Conservation (phyloP, 1,284 basidiomycete genomes). For the Irpex sp. region DNA sequence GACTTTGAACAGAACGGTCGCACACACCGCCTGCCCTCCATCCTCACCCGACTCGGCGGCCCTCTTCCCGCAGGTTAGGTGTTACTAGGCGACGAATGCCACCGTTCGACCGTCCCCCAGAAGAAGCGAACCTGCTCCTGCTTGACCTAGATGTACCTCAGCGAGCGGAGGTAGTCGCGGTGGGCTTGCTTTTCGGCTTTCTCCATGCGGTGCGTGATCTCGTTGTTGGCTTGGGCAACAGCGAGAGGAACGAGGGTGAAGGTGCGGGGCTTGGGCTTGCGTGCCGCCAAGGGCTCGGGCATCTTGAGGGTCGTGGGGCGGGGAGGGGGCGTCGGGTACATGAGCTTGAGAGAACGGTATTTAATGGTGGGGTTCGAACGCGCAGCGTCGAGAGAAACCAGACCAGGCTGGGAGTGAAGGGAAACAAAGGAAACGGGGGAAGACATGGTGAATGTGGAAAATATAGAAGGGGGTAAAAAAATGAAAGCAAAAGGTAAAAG, state of each 20-base stretch:
- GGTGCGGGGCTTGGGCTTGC: neutral
- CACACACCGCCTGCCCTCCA: neutral
- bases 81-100: neutral
- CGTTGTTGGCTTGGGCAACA: neutral
- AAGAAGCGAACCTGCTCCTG: neutral
- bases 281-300: neutral
- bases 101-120: neutral
- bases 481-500: neutral
- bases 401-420: neutral
- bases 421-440: neutral
- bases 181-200: conserved; percentile 5
- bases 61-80: neutral
- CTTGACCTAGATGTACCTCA: neutral
- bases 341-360: conserved; percentile 2
- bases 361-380: neutral
- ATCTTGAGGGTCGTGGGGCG: neutral
- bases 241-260: conserved; percentile 2
- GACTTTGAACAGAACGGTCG: neutral
- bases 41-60: neutral
- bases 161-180: neutral
- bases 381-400: conserved; percentile 4
- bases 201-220: conserved; percentile 8
- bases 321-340: neutral
- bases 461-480: neutral
- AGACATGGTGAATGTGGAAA: neutral